Evolutionary conservation across 352 stramenopile species (phyloP), one percentile per base, ranked within the genome.

Genomic region (Blastocystis hominis): DNA sequence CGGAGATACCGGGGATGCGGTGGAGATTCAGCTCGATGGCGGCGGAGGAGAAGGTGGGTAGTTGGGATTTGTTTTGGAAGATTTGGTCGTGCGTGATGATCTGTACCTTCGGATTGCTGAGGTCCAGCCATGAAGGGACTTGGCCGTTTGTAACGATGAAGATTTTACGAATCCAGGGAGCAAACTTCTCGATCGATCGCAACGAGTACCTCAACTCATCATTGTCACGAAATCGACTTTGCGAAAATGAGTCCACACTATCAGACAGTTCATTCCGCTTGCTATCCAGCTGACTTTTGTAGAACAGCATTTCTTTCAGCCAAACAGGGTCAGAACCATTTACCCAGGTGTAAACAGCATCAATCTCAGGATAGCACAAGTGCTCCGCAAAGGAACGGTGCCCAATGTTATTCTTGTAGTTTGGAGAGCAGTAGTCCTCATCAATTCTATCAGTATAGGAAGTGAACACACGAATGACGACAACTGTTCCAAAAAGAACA

Each of bases 301-400:
- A 97, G 88, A 93, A 94, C 63, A 95, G 90, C 20, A 91, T 91
- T 62, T 95, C 93, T 13, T 44, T 76, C 3, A 91, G 40, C 95
- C 95, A 98, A 15, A 92, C 90, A 10, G 95, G 94, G 77, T 98
- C 95, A 13, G 93, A 95, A 63, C 95, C 94, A 87, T 98, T 98
- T 63, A 97, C 94, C 94, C 95, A 98, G 86, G 94, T 97, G 90
- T 98, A 97, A 36, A 98, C 95, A 38, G 96, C 94, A 89, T 98
- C 95, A 75, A 98, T 96, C 17, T 93, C 92, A n/a, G 86, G 69
- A 24, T 76, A 61, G 55, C 84, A 89, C 6, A 53, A 44, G 4
- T 63, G 55, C 24, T 88, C 42, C n/a, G 13, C 17, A 20, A 89
- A 89, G 6, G 86, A 84, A 50, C 72, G 72, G 68, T 84, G 72